These are phyloP conservation scores for Mycena galericulata DNA, from an alignment of 768 basidiomycete genomes.

Conservation along the genomic window DNA sequence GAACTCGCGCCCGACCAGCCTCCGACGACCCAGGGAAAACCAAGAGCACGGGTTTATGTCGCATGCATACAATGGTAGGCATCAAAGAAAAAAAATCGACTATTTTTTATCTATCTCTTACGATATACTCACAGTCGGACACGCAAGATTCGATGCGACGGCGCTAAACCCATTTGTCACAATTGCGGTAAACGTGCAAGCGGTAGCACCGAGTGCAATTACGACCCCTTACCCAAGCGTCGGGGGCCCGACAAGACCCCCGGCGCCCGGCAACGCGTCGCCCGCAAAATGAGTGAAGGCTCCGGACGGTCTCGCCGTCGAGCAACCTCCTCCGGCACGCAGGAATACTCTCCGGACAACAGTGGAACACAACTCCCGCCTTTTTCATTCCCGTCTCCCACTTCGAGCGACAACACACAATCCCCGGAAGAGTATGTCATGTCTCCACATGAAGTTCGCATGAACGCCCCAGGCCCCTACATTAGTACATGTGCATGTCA, in stretches of 20 bases:
- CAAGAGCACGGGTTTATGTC: conserved; percentile 79
- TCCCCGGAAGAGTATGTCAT: conserved; percentile 27
- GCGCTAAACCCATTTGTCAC: conserved; percentile 80
- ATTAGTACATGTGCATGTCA: conserved; percentile 43
- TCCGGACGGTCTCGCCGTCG: conserved; percentile 52
- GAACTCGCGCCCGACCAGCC: conserved; percentile 82
- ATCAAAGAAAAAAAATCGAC: background rate
- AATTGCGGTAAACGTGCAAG: conserved; percentile 72
- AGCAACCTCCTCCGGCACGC: conserved; percentile 30
- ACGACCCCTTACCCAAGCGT: conserved; percentile 80
- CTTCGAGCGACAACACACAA: conserved; percentile 32
- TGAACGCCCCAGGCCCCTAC: conserved; percentile 1
- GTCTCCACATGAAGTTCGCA: conserved; percentile 27
- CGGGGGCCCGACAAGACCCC: conserved; percentile 84
- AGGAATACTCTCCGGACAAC: conserved; percentile 11
- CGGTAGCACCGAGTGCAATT: conserved; percentile 64
- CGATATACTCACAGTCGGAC: conserved; percentile 63
- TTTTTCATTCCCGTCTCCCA: conserved; percentile 34
- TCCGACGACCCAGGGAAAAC: conserved; percentile 84
- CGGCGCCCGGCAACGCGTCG: conserved; percentile 79
- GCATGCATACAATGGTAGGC: conserved; percentile 83
- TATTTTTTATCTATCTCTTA: conserved; percentile 24
- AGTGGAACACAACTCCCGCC: conserved; percentile 16
- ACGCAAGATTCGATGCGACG: conserved; percentile 87
- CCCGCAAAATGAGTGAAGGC: conserved; percentile 53